Evolutionary conservation across 805 yeast species (phyloP).

Genomic region (Hanseniaspora clermontiae): DNA sequence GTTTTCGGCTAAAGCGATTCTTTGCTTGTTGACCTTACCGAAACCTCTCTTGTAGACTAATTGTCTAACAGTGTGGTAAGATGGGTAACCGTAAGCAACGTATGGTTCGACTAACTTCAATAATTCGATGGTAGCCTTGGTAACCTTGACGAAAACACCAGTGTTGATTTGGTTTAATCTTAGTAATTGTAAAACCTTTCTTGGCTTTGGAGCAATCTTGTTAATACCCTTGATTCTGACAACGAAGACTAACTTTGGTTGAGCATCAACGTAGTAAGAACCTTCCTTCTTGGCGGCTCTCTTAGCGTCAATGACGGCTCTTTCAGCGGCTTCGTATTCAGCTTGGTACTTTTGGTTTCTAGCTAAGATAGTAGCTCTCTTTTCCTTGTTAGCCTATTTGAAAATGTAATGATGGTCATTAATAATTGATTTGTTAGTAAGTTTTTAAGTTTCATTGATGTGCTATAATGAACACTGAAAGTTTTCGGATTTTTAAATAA

Average conservation of each 20-base stretch:
- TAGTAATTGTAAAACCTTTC: conserved; percentile 91
- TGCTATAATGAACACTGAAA: neutral
- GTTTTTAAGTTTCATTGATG: neutral
- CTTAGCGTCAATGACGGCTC: conserved; percentile 73
- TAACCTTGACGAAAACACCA: conserved; percentile 87
- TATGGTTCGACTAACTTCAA: conserved; percentile 90
- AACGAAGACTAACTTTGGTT: conserved; percentile 86
- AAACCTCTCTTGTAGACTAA: conserved; percentile 93
- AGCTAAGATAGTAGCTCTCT: conserved; percentile 65
- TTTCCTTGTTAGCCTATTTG: conserved; percentile 36
- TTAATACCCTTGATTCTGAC: conserved; percentile 98
- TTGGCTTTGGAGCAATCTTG: conserved; percentile 98
- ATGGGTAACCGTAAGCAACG: conserved; percentile 96
- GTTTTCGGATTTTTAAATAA: neutral
- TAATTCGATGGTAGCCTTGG: conserved; percentile 90
- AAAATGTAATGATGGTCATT: neutral
- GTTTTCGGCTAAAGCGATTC: conserved; percentile 82
- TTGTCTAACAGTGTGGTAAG: conserved; percentile 79
- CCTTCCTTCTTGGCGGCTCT: conserved; percentile 91
- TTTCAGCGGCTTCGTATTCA: conserved; percentile 88
- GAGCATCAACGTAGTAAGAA: conserved; percentile 89
- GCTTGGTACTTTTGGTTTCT: conserved; percentile 94
- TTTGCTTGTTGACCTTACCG: conserved; percentile 95
- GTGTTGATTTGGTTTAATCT: conserved; percentile 89
- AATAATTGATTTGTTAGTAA: conserved; percentile 12